phyloP scores from a whole-genome alignment of 768 basidiomycete genomes.

The Cytidiella melzeri region DNA sequence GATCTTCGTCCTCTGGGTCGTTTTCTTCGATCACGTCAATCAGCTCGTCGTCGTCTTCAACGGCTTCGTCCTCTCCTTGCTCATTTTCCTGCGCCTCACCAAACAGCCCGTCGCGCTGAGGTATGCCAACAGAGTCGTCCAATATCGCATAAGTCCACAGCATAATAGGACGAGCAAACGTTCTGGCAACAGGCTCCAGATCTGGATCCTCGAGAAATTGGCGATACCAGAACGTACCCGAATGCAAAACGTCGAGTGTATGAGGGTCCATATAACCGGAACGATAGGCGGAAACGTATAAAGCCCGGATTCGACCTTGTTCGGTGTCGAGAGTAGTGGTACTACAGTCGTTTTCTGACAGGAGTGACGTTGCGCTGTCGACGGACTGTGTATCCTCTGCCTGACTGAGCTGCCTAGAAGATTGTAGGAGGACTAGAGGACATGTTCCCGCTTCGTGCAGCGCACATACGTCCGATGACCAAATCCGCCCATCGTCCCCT shows the following conservation, averaged over 20 bases:
- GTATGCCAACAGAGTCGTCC: slow-evolving; percentile 61
- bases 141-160: slow-evolving; percentile 63
- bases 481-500: slow-evolving; percentile 33
- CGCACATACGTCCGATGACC: slow-evolving; percentile 53
- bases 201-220: slow-evolving; percentile 80
- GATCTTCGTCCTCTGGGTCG: slow-evolving; percentile 42
- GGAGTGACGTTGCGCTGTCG: neutral
- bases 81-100: neutral
- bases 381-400: slow-evolving; percentile 15
- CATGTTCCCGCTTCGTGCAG: slow-evolving; percentile 56
- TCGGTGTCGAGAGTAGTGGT: slow-evolving; percentile 5
- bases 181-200: slow-evolving; percentile 55
- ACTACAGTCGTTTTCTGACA: slow-evolving; percentile 24
- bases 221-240: slow-evolving; percentile 63
- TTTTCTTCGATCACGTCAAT: slow-evolving; percentile 56
- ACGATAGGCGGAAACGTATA: slow-evolving; percentile 60
- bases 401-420: slow-evolving; percentile 41
- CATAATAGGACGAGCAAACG: slow-evolving; percentile 57
- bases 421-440: slow-evolving; percentile 35
- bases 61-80: slow-evolving; percentile 21
- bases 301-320: slow-evolving; percentile 32
- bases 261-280: slow-evolving; percentile 50
- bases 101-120: slow-evolving; percentile 23
- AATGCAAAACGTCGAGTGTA: slow-evolving; percentile 52
- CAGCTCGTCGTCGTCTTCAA: slow-evolving; percentile 50